These are phyloP conservation scores for Russula earlei DNA, from an alignment of 768 basidiomycete genomes.

Conservation along the genomic window DNA sequence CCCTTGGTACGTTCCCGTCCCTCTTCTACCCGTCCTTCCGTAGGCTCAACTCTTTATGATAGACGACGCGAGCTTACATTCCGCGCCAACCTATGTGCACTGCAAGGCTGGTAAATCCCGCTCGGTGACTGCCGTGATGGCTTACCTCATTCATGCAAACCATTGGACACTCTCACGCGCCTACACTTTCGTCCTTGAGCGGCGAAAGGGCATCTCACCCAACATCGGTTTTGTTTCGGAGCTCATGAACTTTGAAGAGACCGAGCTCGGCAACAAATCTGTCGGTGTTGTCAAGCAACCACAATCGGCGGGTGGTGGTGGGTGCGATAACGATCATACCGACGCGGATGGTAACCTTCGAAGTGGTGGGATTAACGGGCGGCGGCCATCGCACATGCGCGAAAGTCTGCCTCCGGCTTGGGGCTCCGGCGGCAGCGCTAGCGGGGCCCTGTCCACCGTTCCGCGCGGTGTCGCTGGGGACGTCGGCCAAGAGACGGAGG, in stretches of 20 bases:
- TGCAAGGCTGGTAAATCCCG: conserved; percentile 95
- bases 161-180: conserved; percentile 92
- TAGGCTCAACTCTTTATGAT: not conserved
- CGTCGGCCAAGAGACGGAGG: conserved; percentile 77
- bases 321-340: conserved; percentile 22
- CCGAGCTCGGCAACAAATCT: conserved; percentile 72
- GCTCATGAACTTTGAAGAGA: conserved; percentile 93
- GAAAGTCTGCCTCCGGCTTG: conserved; percentile 66
- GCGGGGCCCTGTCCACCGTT: conserved; percentile 19
- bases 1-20: conserved; percentile 55
- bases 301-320: conserved; percentile 27
- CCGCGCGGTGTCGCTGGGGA: conserved; percentile 41
- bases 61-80: conserved; percentile 91
- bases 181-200: conserved; percentile 85
- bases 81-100: conserved; percentile 87
- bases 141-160: conserved; percentile 94
- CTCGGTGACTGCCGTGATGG: conserved; percentile 93
- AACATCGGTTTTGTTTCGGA: conserved; percentile 98
- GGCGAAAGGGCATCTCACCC: conserved; percentile 89
- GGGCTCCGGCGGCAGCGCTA: conserved; percentile 18
- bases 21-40: not conserved
- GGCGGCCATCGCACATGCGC: conserved; percentile 55
- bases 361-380: conserved; percentile 30
- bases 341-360: conserved; percentile 28
- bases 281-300: conserved; percentile 50